These are phyloP conservation scores for Phytophthora rubi DNA, from an alignment of 352 stramenopile species.

Conservation along the genomic window DNA sequence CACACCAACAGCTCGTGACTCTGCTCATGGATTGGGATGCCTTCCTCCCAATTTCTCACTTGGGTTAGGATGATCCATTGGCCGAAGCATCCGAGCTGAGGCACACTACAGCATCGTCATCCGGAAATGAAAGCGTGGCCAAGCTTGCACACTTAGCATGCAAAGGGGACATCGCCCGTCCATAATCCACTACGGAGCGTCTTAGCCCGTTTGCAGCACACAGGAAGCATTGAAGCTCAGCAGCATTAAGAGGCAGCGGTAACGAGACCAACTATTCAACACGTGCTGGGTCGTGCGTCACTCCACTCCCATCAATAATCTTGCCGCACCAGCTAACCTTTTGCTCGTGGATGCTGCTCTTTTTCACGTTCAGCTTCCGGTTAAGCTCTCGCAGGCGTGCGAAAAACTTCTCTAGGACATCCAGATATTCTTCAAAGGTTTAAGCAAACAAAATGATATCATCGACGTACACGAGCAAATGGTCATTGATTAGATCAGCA, in stretches of 20 bases:
- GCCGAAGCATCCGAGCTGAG: not conserved
- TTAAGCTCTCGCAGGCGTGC: not conserved
- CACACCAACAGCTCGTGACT: not conserved
- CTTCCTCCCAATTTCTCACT: not conserved
- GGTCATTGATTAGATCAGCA: constrained; percentile 1
- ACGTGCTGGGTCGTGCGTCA: not conserved
- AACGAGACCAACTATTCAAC: not conserved
- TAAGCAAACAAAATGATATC: not conserved
- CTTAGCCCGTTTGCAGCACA: not conserved
- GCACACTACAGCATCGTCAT: not conserved
- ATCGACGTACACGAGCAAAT: constrained; percentile 1
- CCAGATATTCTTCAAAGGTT: not conserved
- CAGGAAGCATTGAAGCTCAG: not conserved
- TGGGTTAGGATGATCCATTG: not conserved
- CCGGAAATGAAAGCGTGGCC: not conserved
- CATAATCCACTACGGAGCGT: not conserved
- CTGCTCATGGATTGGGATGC: not conserved
- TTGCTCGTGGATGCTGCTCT: not conserved
- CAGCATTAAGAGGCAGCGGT: not conserved
- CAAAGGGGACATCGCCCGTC: not conserved
- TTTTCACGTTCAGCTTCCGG: not conserved
- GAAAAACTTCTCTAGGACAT: not conserved
- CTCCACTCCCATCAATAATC: not conserved
- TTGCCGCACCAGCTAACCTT: not conserved
- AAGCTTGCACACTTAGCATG: not conserved